Evolutionary conservation across 2,329 filamentous ascomycete genomes (phyloP).

Genomic region (Orbilia oligospora): DNA sequence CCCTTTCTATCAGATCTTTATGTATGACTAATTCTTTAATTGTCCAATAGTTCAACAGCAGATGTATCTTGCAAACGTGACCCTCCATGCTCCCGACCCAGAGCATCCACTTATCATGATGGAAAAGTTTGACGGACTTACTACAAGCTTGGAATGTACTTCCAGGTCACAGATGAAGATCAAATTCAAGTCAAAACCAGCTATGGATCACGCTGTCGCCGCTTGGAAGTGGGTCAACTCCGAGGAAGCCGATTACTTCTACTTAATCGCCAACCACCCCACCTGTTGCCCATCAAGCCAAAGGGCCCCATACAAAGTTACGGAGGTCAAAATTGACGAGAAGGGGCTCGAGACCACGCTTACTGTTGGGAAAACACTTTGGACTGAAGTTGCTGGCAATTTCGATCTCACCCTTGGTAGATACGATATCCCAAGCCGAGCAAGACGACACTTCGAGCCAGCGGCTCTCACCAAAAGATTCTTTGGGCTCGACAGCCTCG

Average conservation of each 20-base stretch:
- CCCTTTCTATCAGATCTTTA: background rate
- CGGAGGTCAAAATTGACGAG: conserved; percentile 18
- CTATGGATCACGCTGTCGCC: conserved; percentile 64
- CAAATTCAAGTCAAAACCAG: conserved; percentile 64
- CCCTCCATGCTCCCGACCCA: conserved; percentile 64
- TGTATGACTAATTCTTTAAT: conserved; percentile 19
- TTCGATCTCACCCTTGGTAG: conserved; percentile 47
- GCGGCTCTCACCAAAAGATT: conserved; percentile 31
- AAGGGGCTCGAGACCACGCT: conserved; percentile 9
- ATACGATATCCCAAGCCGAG: conserved; percentile 20
- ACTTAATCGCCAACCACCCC: conserved; percentile 66
- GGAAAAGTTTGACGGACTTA: conserved; percentile 65
- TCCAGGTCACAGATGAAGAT: conserved; percentile 58
- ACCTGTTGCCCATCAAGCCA: conserved; percentile 65
- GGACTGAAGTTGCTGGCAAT: conserved; percentile 45
- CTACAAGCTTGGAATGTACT: conserved; percentile 64
- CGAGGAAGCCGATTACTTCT: conserved; percentile 63
- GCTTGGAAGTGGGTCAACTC: conserved; percentile 65
- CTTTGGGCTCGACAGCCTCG: conserved; percentile 33
- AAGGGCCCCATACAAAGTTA: conserved; percentile 64
- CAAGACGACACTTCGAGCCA: conserved; percentile 12
- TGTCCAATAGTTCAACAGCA: conserved; percentile 61
- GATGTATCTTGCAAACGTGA: conserved; percentile 66
- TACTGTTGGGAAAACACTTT: conserved; percentile 20
- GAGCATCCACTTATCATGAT: conserved; percentile 65